Percentiles rank a stretch among this genome's conserved stretches.
phyloP scores from a whole-genome alignment of 2,329 filamentous ascomycete species.

The Apiospora malaysiana region DNA sequence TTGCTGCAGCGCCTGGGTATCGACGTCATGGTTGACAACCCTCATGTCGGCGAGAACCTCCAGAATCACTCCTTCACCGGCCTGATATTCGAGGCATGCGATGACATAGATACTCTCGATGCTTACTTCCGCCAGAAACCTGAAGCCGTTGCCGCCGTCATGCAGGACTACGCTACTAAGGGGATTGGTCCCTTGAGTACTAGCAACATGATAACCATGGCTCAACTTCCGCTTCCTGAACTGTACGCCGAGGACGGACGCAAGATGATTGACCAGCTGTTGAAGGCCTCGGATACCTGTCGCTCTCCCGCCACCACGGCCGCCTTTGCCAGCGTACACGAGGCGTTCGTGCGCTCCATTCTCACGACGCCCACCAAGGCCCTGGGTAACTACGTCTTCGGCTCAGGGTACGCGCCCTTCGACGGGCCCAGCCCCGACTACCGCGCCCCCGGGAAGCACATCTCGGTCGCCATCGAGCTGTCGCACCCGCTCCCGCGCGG shows the following conservation, averaged over 20 bases:
- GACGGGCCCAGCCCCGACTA: not conserved
- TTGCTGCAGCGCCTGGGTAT: constrained; percentile 49
- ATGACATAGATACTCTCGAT: constrained; percentile 32
- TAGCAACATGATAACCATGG: constrained; percentile 29
- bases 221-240: constrained; percentile 32
- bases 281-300: not conserved
- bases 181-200: constrained; percentile 31
- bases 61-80: constrained; percentile 42
- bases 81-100: constrained; percentile 28
- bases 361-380: constrained; percentile 3
- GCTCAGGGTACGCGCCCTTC: constrained; percentile 6
- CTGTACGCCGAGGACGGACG: constrained; percentile 33
- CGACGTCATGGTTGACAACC: constrained; percentile 46
- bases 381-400: constrained; percentile 15
- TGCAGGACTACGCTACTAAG: constrained; percentile 30
- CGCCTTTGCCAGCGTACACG: constrained; percentile 4
- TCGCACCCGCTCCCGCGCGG: constrained; percentile 61
- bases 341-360: constrained; percentile 19
- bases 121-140: constrained; percentile 30
- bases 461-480: not conserved
- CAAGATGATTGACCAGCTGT: constrained; percentile 42
- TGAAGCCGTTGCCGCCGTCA: constrained; percentile 28
- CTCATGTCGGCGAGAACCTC: constrained; percentile 55
- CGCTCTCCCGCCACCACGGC: not conserved
- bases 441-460: not conserved